A percentile compares a stretch with the other conserved stretches of the same genome.
phyloP scores from a whole-genome alignment of 2,329 filamentous ascomycete species.

The Stemphylium beticola region DNA sequence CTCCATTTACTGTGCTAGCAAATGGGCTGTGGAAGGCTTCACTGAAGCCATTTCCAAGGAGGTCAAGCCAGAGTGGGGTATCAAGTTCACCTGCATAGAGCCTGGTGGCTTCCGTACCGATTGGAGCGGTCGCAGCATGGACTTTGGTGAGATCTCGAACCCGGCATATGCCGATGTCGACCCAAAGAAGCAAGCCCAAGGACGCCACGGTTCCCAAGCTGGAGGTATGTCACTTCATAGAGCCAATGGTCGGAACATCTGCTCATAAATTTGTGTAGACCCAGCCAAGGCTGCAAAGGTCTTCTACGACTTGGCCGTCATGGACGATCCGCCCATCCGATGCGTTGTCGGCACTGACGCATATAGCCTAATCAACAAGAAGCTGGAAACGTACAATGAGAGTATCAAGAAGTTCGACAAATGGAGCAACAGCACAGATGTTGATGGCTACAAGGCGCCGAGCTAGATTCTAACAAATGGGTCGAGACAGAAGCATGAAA shows the following conservation, averaged over 20 bases:
- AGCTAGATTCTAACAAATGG: slow-evolving; percentile 12
- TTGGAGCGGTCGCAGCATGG: slow-evolving; percentile 55
- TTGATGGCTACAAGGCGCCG: slow-evolving; percentile 48
- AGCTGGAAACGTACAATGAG: slow-evolving; percentile 58
- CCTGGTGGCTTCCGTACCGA: slow-evolving; percentile 57
- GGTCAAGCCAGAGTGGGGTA: slow-evolving; percentile 56
- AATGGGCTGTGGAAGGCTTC: slow-evolving; percentile 58
- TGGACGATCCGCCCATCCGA: slow-evolving; percentile 60
- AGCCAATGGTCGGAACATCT: too few species aligned
- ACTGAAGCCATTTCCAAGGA: slow-evolving; percentile 53
- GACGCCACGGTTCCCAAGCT: slow-evolving; percentile 53
- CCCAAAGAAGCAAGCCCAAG: slow-evolving; percentile 49
- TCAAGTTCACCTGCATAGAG: slow-evolving; percentile 55
- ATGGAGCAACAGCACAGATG: slow-evolving; percentile 57
- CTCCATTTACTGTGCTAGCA: slow-evolving; percentile 51
- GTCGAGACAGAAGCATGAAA: background rate
- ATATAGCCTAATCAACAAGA: slow-evolving; percentile 56
- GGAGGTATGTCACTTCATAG: slow-evolving; percentile 35
- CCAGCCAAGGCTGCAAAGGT: slow-evolving; percentile 57
- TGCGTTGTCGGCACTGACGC: slow-evolving; percentile 62
- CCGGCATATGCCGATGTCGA: slow-evolving; percentile 58
- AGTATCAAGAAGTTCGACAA: slow-evolving; percentile 59
- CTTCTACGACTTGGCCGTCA: slow-evolving; percentile 62
- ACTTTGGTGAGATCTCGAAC: slow-evolving; percentile 53
- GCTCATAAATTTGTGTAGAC: slow-evolving; percentile 41